phyloP scores from a whole-genome alignment of 495 filamentous ascomycete genomes.

The Antarctomyces pellizariae region DNA sequence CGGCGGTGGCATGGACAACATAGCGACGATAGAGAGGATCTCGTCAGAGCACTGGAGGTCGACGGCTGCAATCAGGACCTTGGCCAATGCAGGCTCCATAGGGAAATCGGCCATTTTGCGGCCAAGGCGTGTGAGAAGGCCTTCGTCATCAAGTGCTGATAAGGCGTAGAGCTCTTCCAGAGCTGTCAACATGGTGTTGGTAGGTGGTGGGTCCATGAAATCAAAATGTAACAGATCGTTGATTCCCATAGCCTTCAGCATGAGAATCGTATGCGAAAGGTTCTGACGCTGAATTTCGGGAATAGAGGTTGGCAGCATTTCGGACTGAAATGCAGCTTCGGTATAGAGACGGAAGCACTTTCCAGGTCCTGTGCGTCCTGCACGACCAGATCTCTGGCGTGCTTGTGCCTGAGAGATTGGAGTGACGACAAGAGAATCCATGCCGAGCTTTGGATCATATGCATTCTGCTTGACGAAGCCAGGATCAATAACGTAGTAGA shows the following conservation, averaged over 20 bases:
- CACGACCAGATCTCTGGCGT: conserved; percentile 81
- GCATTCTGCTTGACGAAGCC: conserved; percentile 96
- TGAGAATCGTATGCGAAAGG: conserved; percentile 80
- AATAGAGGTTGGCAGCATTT: conserved; percentile 91
- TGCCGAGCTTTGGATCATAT: conserved; percentile 89
- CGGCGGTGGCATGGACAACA: conserved; percentile 64
- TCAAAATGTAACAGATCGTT: conserved; percentile 95
- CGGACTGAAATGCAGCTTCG: conserved; percentile 81
- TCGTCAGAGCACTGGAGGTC: conserved; percentile 82
- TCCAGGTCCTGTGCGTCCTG: conserved; percentile 82
- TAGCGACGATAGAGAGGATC: conserved; percentile 81
- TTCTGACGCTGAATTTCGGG: conserved; percentile 96
- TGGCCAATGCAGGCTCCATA: conserved; percentile 67
- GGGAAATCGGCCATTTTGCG: conserved; percentile 98
- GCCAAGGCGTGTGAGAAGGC: conserved; percentile 73
- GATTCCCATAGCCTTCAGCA: conserved; percentile 98
- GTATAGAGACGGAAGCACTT: conserved; percentile 96
- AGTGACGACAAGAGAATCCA: conserved; percentile 89
- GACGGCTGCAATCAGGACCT: conserved; percentile 70
- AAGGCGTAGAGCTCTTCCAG: conserved; percentile 88
- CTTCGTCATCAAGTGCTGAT: conserved; percentile 86
- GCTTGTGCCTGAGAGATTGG: conserved; percentile 94
- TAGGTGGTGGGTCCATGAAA: conserved; percentile 96
- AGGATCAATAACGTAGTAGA: conserved; percentile 93
- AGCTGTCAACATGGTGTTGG: conserved; percentile 92